Evolutionary conservation across 257 asterid genomes (phyloP).

Genomic region (Primulina huaijiensis): DNA sequence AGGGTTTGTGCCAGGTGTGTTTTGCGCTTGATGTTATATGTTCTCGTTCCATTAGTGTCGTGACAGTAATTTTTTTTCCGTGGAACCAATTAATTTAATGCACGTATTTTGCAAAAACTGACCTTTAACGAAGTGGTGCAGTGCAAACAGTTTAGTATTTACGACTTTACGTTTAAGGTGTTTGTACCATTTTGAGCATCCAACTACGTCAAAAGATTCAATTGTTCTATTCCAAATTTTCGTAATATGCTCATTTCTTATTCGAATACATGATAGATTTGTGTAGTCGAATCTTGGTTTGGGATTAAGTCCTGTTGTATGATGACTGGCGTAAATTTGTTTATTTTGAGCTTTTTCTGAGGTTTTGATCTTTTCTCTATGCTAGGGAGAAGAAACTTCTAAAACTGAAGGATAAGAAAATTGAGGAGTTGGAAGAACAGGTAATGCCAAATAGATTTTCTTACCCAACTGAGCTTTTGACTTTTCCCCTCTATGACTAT

Average conservation of each 20-base stretch:
- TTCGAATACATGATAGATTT: not conserved
- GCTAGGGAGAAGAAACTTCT: constrained; percentile 55
- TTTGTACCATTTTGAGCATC: not conserved
- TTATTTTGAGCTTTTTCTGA: not conserved
- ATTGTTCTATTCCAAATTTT: not conserved
- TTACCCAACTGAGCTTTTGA: too few relatives aligned
- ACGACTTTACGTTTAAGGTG: too few relatives aligned
- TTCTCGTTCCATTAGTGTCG: not conserved
- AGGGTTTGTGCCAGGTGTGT: not conserved
- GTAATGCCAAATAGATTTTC: constrained; percentile 27
- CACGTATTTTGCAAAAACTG: not conserved
- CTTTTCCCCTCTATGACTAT: not conserved
- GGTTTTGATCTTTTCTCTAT: constrained; percentile 3
- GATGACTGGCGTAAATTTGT: not conserved
- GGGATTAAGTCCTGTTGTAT: not conserved
- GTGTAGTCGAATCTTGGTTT: not conserved
- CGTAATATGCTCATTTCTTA: not conserved
- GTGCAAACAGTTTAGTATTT: not conserved
- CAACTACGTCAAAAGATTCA: not conserved
- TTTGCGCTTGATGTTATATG: not conserved
- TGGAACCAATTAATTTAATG: not conserved
- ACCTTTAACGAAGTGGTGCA: not conserved
- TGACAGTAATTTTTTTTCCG: not conserved
- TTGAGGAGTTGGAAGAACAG: constrained; percentile 79
- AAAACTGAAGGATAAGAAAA: constrained; percentile 48